These are phyloP conservation scores for Pulveroboletus ridleyi DNA, from an alignment of 1,284 basidiomycete genomes.

Conservation along the genomic window DNA sequence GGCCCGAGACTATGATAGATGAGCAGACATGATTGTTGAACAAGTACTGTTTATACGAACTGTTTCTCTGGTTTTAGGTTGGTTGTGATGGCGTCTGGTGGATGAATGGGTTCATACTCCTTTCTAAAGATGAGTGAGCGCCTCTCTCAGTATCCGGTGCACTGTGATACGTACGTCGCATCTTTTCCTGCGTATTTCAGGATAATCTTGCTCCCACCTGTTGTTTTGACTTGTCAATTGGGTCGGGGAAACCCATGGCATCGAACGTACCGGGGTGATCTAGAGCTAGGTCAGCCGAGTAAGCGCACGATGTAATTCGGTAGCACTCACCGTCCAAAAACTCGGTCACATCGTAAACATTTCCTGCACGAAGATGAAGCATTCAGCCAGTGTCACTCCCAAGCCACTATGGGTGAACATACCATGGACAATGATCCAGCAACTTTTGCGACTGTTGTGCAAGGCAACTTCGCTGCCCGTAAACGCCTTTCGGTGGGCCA, in stretches of 20 bases:
- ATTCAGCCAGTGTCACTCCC: conserved; percentile 12
- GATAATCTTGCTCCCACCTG: conserved; percentile 68
- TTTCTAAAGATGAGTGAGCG: conserved; percentile 26
- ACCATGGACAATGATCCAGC: conserved; percentile 93
- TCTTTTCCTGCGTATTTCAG: conserved; percentile 81
- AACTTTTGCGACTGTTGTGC: conserved; percentile 76
- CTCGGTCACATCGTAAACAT: conserved; percentile 81
- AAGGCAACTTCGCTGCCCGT: conserved; percentile 62
- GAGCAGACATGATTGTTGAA: neutral
- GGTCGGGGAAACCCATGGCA: neutral
- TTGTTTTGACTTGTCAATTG: neutral
- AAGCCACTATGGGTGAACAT: conserved; percentile 20
- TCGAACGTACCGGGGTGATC: conserved; percentile 68
- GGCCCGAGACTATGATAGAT: conserved; percentile 61
- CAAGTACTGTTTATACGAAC: conserved; percentile 44
- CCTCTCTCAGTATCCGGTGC: neutral
- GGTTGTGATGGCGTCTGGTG: conserved; percentile 86
- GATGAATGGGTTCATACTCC: conserved; percentile 89
- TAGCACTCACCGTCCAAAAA: conserved; percentile 61
- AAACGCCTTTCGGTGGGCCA: conserved; percentile 31
- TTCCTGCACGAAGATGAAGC: conserved; percentile 42
- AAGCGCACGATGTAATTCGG: conserved; percentile 10
- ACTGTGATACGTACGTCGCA: conserved; percentile 57
- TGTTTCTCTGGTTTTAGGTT: conserved; percentile 83
- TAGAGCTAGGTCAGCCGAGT: conserved; percentile 30